A percentile compares a stretch with the other conserved stretches of the same genome.
Conservation (phyloP, 306 rosid genomes). For the Datisca glomerata region DNA sequence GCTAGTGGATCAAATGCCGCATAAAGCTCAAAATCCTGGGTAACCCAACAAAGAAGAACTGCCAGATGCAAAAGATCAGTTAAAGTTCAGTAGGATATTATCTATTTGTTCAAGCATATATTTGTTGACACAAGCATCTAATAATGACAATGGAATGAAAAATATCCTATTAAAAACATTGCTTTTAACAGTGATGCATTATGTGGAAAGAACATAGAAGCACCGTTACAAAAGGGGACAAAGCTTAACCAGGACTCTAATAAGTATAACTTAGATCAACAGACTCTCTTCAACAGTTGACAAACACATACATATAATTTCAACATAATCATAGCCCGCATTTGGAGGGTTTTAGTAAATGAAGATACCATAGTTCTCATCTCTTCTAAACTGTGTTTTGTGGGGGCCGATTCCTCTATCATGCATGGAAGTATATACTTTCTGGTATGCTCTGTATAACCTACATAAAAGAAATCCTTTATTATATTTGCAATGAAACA, state of each 20-base stretch:
- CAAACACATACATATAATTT: too few relatives aligned
- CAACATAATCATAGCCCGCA: too few relatives aligned
- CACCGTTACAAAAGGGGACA: too few relatives aligned
- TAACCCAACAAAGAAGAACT: constrained; percentile 91
- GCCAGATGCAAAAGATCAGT: constrained; percentile 25
- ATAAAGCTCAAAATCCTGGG: constrained; percentile 92
- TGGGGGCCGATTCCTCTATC: constrained; percentile 77
- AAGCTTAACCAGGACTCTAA: too few relatives aligned
- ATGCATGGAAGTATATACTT: constrained; percentile 78
- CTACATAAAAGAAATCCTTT: constrained; percentile 31
- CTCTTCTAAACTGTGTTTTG: constrained; percentile 91
- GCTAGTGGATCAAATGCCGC: constrained; percentile 99
- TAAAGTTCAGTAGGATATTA: background rate
- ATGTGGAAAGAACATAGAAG: too few relatives aligned
- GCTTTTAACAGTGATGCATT: too few relatives aligned
- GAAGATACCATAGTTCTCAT: constrained; percentile 75
- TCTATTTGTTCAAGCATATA: constrained; percentile 1
- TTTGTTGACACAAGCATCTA: too few relatives aligned
- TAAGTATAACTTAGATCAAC: too few relatives aligned
- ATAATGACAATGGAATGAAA: too few relatives aligned
- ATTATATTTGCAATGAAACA: background rate
- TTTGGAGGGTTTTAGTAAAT: background rate
- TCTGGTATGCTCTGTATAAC: constrained; percentile 78
- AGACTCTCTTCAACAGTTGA: too few relatives aligned
- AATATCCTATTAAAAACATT: too few relatives aligned